Conservation (phyloP, 2,329 filamentous ascomycete genomes). For the Colletotrichum coccodes region DNA sequence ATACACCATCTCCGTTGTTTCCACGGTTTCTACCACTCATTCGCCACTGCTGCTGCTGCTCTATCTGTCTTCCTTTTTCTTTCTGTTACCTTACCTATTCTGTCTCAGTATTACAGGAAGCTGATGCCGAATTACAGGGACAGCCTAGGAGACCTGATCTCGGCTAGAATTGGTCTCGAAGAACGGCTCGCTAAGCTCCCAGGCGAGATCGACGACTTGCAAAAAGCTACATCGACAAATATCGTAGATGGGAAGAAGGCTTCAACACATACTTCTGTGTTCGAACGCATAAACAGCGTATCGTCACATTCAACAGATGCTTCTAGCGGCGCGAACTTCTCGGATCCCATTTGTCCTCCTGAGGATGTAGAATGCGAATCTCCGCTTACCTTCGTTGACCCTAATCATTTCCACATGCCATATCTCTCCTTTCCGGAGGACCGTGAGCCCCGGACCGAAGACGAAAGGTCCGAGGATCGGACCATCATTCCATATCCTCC, state of each 20-base stretch:
- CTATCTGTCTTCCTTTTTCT: neutral
- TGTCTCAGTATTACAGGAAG: neutral
- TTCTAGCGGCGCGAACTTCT: constrained; percentile 38
- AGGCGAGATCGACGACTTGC: constrained; percentile 53
- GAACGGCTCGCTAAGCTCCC: constrained; percentile 49
- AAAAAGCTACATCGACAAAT: constrained; percentile 49
- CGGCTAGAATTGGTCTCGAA: constrained; percentile 47
- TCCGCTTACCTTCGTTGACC: constrained; percentile 43
- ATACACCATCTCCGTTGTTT: neutral
- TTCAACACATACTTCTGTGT: constrained; percentile 55
- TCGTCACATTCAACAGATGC: constrained; percentile 57
- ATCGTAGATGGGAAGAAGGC: constrained; percentile 48
- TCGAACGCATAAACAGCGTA: constrained; percentile 59
- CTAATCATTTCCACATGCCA: constrained; percentile 50
- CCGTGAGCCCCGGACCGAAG: constrained; percentile 21
- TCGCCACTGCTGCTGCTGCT: neutral
- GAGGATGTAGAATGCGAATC: constrained; percentile 43
- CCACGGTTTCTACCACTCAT: neutral
- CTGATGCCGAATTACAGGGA: constrained; percentile 29
- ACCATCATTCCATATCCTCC: constrained; percentile 41
- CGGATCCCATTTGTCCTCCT: constrained; percentile 37
- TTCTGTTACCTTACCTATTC: neutral
- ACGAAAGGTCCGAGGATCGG: constrained; percentile 35
- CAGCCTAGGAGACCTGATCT: constrained; percentile 41
- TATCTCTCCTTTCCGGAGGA: constrained; percentile 38